phyloP scores from a whole-genome alignment of 257 asterid genomes.

The Ophiorrhiza pumila region DNA sequence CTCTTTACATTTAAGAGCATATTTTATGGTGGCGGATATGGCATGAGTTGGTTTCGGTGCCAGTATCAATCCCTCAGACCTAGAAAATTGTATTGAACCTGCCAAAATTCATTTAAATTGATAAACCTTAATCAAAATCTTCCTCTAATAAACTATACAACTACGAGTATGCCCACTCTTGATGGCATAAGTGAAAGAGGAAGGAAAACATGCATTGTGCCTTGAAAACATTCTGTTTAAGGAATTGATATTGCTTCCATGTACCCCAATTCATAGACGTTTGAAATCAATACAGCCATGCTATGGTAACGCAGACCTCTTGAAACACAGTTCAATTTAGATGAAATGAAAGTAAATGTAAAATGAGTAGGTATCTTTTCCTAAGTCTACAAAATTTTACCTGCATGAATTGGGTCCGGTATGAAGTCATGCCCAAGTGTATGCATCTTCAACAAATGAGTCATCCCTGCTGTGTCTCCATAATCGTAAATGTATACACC shows the following conservation, averaged over 20 bases:
- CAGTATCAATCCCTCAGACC: slow-evolving; percentile 85
- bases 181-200: slow-evolving; percentile 47
- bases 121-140: background rate
- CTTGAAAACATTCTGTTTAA: slow-evolving; percentile 86
- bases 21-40: slow-evolving; percentile 82
- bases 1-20: slow-evolving; percentile 78
- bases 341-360: background rate
- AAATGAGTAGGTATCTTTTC: background rate
- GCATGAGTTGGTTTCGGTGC: slow-evolving; percentile 96
- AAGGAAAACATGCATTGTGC: too few species aligned
- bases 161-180: too few species aligned
- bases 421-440: slow-evolving; percentile 94
- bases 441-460: slow-evolving; percentile 98
- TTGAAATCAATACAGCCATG: slow-evolving; percentile 91
- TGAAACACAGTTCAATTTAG: slow-evolving; percentile 21
- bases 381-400: slow-evolving; percentile 24
- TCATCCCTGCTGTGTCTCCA: slow-evolving; percentile 95
- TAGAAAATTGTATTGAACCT: slow-evolving; percentile 86
- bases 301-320: slow-evolving; percentile 97
- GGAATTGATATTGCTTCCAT: slow-evolving; percentile 78
- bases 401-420: slow-evolving; percentile 93
- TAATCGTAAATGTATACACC: slow-evolving; percentile 87
- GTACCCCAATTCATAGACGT: slow-evolving; percentile 68
- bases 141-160: too few species aligned
- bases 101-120: background rate